Conservation (phyloP, 2,329 filamentous ascomycete genomes). For the Colletotrichum plurivorum region DNA sequence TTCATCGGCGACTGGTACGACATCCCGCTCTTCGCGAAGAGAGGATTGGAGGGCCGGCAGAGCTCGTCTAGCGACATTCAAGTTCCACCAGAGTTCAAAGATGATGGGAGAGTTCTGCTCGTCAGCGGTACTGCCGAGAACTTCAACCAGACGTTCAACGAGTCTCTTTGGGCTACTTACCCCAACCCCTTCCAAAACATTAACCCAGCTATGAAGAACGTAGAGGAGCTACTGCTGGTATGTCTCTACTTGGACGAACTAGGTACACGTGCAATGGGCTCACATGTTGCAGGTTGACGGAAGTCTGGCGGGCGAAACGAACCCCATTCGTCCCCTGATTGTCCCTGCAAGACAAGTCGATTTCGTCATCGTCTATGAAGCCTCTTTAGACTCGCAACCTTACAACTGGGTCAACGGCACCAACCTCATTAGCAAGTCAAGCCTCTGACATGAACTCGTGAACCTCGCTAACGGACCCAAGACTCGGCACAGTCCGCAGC, state of each 20-base stretch:
- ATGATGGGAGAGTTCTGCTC: slow-evolving; percentile 43
- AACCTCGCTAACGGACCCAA: slow-evolving; percentile 39
- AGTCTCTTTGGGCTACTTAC: slow-evolving; percentile 48
- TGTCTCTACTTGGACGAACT: neutral
- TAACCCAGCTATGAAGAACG: slow-evolving; percentile 44
- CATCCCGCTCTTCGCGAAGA: slow-evolving; percentile 45
- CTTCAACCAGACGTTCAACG: slow-evolving; percentile 48
- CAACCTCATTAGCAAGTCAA: slow-evolving; percentile 44
- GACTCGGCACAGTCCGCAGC: slow-evolving; percentile 38
- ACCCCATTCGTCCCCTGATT: slow-evolving; percentile 48
- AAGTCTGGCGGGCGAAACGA: slow-evolving; percentile 48
- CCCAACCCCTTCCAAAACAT: slow-evolving; percentile 51
- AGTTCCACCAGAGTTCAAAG: slow-evolving; percentile 27
- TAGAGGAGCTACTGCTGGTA: slow-evolving; percentile 46
- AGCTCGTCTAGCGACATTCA: slow-evolving; percentile 35
- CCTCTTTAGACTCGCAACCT: slow-evolving; percentile 43
- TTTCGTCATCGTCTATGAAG: slow-evolving; percentile 51
- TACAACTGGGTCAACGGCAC: slow-evolving; percentile 48
- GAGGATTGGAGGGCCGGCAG: slow-evolving; percentile 39
- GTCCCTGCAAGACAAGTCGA: slow-evolving; percentile 46
- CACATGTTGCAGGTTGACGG: slow-evolving; percentile 46
- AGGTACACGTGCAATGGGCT: neutral
- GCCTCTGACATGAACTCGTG: neutral
- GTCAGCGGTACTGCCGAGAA: slow-evolving; percentile 43
- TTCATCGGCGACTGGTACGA: slow-evolving; percentile 47